Conservation (phyloP, 208 protist species). For the Acanthamoeba lenticulata region DNA sequence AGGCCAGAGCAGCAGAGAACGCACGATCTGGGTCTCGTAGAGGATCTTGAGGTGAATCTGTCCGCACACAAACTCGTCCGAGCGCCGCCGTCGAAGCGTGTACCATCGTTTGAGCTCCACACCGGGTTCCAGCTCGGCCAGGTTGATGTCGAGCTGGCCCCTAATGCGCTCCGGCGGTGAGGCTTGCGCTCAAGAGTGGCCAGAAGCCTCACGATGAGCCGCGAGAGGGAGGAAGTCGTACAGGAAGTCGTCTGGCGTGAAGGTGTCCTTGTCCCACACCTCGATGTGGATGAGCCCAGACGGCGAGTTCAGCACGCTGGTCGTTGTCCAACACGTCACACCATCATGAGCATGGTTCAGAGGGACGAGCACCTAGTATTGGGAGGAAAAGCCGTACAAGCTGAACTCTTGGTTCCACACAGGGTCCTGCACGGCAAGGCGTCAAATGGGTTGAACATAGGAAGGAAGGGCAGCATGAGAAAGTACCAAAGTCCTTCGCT, state of each 20-base stretch:
- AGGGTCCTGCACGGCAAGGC: background rate
- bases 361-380: background rate
- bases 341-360: background rate
- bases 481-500: background rate
- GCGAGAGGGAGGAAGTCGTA: background rate
- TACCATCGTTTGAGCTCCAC: conserved; percentile 2
- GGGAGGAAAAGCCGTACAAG: background rate
- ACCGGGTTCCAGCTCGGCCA: background rate
- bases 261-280: conserved; percentile 43
- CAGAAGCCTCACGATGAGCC: no score
- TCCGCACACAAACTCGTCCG: conserved; percentile 30
- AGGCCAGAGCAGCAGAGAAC: background rate
- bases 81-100: background rate
- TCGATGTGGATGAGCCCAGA: conserved; percentile 31
- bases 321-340: no score
- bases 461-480: background rate
- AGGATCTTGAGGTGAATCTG: conserved; percentile 43
- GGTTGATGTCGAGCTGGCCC: background rate
- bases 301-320: background rate
- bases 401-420: conserved; percentile 40
- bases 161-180: background rate
- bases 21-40: background rate
- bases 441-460: background rate
- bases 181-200: no score
- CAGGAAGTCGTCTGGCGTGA: conserved; percentile 57